Base-by-base conservation (phyloP, 768 basidiomycete genomes). In the Tricholoma hemisulphureum region DNA sequence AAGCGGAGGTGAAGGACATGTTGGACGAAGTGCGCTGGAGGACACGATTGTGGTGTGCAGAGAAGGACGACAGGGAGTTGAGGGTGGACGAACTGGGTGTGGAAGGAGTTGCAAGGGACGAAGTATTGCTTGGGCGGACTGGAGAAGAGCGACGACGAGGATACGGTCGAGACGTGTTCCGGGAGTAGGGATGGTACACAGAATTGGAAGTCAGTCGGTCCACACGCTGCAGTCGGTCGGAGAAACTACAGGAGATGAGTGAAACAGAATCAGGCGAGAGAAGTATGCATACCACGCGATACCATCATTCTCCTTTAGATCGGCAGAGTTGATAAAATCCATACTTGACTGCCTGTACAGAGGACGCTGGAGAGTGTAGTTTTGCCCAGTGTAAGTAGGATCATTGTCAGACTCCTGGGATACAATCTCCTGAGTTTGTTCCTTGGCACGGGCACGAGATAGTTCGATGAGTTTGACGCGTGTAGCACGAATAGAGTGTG, bases 321-420 rank as follows among this genome's bases (percentile, higher is more conserved):
- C 76, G 52, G 78, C 77, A 28, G 79, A 71, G 58, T 80, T 82
- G 72, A 93, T 83, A 62, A 91, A 92, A 67, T 93, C 91, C 91
- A 93, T 93, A 69, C 89, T 91, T 21, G 89, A 90, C 75, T 91
- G 89, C 57, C 88, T 80, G 72, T 90, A 89, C 23, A 91, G 75
- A 16, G 85, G 85, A 16, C 85, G 82, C 55, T 77, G 78, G 24
- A 71, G 63, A 51, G 51, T 52, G 9, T 70, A 16, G 23, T 69
- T 63, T 56, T 69, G 70, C 46, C 69, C 69, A 13, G 65, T 66
- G 56, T 72, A 65, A 57, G 62, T 60, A 45, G 65, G 61, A 7
- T 62, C 62, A 28, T 71, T 71, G 46, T 68, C 68, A 45, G 72
- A 61, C 63, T 87, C 86, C 48, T 76, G 74, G 35, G 77, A 76